Percentiles rank a stretch among this genome's conserved stretches.
Evolutionary conservation across 1,284 basidiomycete species (phyloP).

Genomic region (Cryptococcus sp.): DNA sequence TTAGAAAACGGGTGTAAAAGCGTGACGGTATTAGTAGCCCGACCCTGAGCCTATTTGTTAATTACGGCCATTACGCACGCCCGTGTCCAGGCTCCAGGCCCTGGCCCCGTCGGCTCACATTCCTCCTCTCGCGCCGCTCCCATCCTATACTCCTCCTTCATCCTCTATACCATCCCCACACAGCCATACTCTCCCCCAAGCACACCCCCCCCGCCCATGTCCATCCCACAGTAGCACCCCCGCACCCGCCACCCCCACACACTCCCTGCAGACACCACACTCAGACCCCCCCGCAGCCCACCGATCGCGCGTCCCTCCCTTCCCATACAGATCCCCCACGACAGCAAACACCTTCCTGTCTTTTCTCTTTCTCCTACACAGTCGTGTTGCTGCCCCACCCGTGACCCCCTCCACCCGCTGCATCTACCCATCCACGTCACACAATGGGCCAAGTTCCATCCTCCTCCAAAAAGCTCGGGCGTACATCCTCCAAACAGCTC

Average conservation of each 20-base stretch:
- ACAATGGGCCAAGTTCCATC: conserved; percentile 50
- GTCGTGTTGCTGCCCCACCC: too few species aligned
- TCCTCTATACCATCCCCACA: not conserved
- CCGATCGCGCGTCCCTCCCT: not conserved
- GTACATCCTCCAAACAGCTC: conserved; percentile 51
- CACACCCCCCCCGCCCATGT: too few species aligned
- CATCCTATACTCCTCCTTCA: not conserved
- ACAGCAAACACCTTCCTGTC: too few species aligned
- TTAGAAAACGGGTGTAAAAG: not conserved
- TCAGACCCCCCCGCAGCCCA: too few species aligned
- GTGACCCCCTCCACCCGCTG: not conserved
- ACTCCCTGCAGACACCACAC: too few species aligned
- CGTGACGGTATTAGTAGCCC: not conserved
- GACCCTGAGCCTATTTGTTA: not conserved
- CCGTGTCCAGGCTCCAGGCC: conserved; percentile 6
- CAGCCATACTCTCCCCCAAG: too few species aligned
- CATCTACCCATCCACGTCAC: not conserved
- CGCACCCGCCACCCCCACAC: too few species aligned
- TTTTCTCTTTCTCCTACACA: too few species aligned
- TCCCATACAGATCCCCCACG: not conserved
- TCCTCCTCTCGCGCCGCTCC: not conserved
- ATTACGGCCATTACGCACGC: not conserved
- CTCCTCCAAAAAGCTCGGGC: conserved; percentile 48
- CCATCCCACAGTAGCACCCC: too few species aligned
- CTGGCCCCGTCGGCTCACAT: not conserved